phyloP scores from a whole-genome alignment of 2,329 filamentous ascomycete species.

The Talaromyces sp. region DNA sequence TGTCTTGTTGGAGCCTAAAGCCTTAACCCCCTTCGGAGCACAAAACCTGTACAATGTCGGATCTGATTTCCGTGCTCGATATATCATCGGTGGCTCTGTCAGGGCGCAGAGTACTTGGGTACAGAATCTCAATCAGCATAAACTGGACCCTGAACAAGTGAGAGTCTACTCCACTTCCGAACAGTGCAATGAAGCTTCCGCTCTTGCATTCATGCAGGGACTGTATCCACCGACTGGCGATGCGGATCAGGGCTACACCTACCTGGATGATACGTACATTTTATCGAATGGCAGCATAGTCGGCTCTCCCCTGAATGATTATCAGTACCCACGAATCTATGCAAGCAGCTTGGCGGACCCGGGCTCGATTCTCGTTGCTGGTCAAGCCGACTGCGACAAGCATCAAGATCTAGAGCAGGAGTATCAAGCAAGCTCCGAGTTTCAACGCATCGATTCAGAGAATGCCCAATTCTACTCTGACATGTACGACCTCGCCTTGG shows the following conservation, averaged over 20 bases:
- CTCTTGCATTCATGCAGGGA: conserved; percentile 60
- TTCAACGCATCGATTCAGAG: conserved; percentile 35
- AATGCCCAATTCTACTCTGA: conserved; percentile 46
- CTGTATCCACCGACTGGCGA: conserved; percentile 53
- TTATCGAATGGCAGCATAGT: conserved; percentile 49
- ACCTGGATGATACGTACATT: conserved; percentile 35
- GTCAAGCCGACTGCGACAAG: conserved; percentile 44
- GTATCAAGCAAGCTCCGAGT: conserved; percentile 44
- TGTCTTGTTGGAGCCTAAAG: conserved; percentile 33
- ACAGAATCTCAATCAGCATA: conserved; percentile 44
- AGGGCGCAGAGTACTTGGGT: conserved; percentile 36
- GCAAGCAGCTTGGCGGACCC: conserved; percentile 46
- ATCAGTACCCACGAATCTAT: conserved; percentile 55
- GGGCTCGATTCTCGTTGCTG: conserved; percentile 49
- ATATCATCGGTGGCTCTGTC: conserved; percentile 38
- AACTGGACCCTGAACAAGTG: conserved; percentile 46
- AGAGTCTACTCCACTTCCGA: conserved; percentile 47
- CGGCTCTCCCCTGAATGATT: conserved; percentile 51
- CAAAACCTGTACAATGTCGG: conserved; percentile 51
- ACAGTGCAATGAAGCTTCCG: conserved; percentile 50
- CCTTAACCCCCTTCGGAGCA: conserved; percentile 54
- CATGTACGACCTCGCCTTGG: conserved; percentile 44
- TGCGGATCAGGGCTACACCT: conserved; percentile 31
- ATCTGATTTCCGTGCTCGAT: conserved; percentile 50
- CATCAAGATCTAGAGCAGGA: conserved; percentile 35